phyloP scores from a whole-genome alignment of 2,329 filamentous ascomycete species.

The Chrysosporium queenslandicum region DNA sequence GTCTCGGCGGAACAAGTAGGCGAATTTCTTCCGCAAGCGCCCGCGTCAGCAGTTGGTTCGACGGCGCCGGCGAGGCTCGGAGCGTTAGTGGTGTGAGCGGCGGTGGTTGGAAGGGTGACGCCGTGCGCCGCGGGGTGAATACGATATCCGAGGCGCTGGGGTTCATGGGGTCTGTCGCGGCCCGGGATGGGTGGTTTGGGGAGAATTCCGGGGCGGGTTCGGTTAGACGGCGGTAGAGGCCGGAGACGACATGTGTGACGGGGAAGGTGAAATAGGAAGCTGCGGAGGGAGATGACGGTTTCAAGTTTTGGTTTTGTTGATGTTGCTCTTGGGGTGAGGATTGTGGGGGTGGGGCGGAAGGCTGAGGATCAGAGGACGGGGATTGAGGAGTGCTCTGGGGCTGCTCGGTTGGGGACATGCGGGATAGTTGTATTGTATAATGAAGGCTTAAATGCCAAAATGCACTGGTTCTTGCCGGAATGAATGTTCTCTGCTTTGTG shows the following conservation, averaged over 20 bases:
- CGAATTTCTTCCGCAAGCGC: slow-evolving; percentile 86
- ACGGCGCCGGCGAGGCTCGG: slow-evolving; percentile 48
- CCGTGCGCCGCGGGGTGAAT: slow-evolving; percentile 53
- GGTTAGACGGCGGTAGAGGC: slow-evolving; percentile 57
- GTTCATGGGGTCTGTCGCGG: slow-evolving; percentile 18
- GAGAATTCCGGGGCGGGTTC: slow-evolving; percentile 27
- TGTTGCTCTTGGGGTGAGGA: neutral
- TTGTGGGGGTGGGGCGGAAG: slow-evolving; percentile 5
- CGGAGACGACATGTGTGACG: slow-evolving; percentile 47
- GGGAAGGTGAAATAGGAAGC: slow-evolving; percentile 43
- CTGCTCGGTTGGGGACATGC: neutral
- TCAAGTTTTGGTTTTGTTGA: neutral
- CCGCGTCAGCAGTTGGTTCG: slow-evolving; percentile 55
- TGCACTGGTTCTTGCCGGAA: no score
- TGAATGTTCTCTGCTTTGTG: no score
- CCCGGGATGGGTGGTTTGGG: slow-evolving; percentile 14
- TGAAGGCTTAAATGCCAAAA: neutral
- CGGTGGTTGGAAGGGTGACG: slow-evolving; percentile 75
- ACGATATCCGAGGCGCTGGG: slow-evolving; percentile 44
- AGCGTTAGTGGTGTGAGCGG: slow-evolving; percentile 74
- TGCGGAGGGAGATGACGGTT: slow-evolving; percentile 26
- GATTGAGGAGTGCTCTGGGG: neutral
- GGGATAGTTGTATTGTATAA: neutral
- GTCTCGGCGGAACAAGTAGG: slow-evolving; percentile 70
- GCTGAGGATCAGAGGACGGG: neutral